These are phyloP conservation scores for Hemisphaericaspora nanyangensis DNA, from an alignment of 805 yeast genomes.

Conservation along the genomic window DNA sequence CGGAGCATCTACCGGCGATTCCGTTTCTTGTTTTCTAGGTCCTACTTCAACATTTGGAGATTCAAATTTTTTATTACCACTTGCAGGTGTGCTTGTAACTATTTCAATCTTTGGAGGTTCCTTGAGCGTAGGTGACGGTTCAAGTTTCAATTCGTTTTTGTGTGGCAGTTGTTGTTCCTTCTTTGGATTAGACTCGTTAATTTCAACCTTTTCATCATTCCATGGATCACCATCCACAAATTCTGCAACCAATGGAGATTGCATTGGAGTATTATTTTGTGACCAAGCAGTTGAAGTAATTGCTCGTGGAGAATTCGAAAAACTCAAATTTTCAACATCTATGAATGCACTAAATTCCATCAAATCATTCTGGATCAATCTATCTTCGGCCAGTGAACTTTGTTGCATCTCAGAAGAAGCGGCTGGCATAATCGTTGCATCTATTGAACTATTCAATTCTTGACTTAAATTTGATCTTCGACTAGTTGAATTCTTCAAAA, in stretches of 20 bases:
- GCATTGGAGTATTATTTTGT: neutral
- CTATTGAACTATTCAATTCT: constrained; percentile 10
- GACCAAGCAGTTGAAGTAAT: too few species aligned
- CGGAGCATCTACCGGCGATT: constrained; percentile 5
- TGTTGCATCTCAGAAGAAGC: neutral
- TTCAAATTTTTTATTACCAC: neutral
- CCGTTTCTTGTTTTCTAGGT: neutral
- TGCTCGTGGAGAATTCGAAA: constrained; percentile 19
- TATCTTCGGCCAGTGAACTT: constrained; percentile 6
- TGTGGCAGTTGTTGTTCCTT: too few species aligned
- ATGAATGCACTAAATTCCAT: constrained; percentile 40
- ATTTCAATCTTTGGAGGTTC: too few species aligned
- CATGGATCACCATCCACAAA: too few species aligned
- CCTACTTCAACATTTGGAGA: neutral
- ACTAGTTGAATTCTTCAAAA: constrained; percentile 30
- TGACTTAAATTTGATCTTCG: constrained; percentile 8
- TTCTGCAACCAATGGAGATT: neutral
- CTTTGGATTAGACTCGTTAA: too few species aligned
- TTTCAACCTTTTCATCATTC: too few species aligned
- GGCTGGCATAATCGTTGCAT: constrained; percentile 3
- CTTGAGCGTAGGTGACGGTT: too few species aligned
- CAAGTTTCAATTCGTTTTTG: too few species aligned
- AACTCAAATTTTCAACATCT: constrained; percentile 35
- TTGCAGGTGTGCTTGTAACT: neutral
- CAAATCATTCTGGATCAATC: constrained; percentile 22